Conservation (phyloP, 768 basidiomycete species). For the Boletus vinaceobasis region DNA sequence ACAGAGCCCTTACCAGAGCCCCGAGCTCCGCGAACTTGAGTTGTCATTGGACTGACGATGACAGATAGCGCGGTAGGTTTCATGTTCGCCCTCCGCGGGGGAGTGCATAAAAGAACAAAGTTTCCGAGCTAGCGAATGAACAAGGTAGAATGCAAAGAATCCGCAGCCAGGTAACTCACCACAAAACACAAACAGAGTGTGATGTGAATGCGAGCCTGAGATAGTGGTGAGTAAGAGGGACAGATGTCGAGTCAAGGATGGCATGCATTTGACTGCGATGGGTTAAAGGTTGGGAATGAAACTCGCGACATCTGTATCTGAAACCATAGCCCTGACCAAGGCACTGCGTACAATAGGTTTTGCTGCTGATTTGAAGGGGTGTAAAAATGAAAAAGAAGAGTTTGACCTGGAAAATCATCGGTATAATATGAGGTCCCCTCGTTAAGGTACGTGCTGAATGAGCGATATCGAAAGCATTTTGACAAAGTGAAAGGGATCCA, state of each 20-base stretch:
- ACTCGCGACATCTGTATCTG: constrained; percentile 66
- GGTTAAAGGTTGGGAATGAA: constrained; percentile 69
- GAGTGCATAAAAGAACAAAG: constrained; percentile 66
- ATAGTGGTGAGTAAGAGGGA: constrained; percentile 1
- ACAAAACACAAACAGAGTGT: constrained; percentile 73
- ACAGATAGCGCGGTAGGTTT: constrained; percentile 57
- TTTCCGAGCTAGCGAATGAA: constrained; percentile 53
- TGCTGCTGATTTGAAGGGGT: constrained; percentile 73
- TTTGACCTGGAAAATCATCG: constrained; percentile 42
- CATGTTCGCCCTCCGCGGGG: constrained; percentile 65
- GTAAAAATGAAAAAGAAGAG: constrained; percentile 66
- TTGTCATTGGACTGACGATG: constrained; percentile 53
- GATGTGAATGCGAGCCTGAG: constrained; percentile 46
- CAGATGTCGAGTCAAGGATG: neutral
- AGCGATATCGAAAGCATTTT: constrained; percentile 89
- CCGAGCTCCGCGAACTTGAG: constrained; percentile 37
- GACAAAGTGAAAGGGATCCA: constrained; percentile 87
- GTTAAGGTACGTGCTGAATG: constrained; percentile 51
- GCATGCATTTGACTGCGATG: constrained; percentile 43
- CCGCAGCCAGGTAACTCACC: constrained; percentile 37
- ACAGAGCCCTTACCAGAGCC: constrained; percentile 33
- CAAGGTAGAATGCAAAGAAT: neutral
- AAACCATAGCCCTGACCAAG: constrained; percentile 75
- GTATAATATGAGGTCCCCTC: neutral
- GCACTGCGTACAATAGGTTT: constrained; percentile 69